phyloP scores from a whole-genome alignment of 83 land plant species.

The Isoetes engelmannii region DNA sequence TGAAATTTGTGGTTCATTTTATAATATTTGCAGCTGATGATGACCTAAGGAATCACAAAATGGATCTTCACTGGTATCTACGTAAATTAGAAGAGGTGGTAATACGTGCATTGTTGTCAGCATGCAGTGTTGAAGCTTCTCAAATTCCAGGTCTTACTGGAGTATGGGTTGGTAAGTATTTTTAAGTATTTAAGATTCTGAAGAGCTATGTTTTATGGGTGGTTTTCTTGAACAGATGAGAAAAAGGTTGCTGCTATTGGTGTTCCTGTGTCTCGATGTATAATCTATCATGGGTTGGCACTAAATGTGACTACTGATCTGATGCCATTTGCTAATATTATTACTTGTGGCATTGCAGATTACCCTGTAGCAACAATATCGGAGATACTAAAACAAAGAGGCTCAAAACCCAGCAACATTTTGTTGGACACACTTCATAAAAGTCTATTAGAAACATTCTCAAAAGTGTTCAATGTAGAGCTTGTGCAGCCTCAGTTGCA shows the following conservation, averaged over 20 bases:
- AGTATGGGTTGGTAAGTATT: conserved; percentile 77
- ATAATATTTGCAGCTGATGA: conserved; percentile 82
- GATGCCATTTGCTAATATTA: conserved; percentile 54
- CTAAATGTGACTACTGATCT: conserved; percentile 82
- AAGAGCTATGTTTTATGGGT: neutral
- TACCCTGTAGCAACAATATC: conserved; percentile 55
- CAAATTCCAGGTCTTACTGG: conserved; percentile 71
- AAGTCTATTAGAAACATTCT: too few relatives aligned
- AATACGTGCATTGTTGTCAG: conserved; percentile 52
- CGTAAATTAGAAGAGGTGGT: conserved; percentile 88
- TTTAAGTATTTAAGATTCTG: neutral
- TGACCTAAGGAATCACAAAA: conserved; percentile 78
- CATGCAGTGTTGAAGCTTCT: conserved; percentile 56
- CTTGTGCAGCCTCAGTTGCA: too few relatives aligned
- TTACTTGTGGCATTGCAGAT: conserved; percentile 77
- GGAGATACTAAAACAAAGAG: conserved; percentile 34
- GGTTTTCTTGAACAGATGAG: conserved; percentile 20
- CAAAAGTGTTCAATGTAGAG: too few relatives aligned
- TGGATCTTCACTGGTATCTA: conserved; percentile 98
- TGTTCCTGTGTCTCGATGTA: conserved; percentile 65
- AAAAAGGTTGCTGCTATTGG: conserved; percentile 89
- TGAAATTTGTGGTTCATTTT: too few relatives aligned
- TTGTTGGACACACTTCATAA: too few relatives aligned
- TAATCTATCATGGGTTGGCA: conserved; percentile 81
- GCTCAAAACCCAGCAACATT: too few relatives aligned